These are phyloP conservation scores for Nicotiana attenuata DNA, from an alignment of 257 asterid genomes.

Conservation along the genomic window DNA sequence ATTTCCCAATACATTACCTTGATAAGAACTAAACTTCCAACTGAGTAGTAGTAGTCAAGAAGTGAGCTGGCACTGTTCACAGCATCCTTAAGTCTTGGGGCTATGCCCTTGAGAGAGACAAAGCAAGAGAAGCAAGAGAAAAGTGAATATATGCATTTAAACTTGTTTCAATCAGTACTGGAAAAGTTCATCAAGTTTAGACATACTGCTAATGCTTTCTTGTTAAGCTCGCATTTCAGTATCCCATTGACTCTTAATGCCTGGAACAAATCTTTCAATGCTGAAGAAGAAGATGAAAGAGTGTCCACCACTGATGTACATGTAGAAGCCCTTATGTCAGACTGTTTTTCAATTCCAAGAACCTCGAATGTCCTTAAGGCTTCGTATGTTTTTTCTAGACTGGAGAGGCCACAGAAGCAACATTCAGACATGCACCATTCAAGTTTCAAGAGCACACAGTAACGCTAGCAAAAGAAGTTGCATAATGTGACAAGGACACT, in stretches of 20 bases:
- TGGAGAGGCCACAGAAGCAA: constrained; percentile 21
- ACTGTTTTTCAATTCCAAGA: constrained; percentile 65
- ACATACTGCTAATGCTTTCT: constrained; percentile 50
- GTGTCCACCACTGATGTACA: constrained; percentile 57
- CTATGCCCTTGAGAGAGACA: constrained; percentile 43
- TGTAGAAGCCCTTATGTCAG: constrained; percentile 42
- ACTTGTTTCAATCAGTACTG: neutral
- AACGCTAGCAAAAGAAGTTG: neutral
- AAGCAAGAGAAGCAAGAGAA: constrained; percentile 9
- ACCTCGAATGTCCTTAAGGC: constrained; percentile 76
- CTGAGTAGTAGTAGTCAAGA: constrained; percentile 62
- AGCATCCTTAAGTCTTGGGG: constrained; percentile 54
- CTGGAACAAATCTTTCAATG: constrained; percentile 53
- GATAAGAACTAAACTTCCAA: constrained; percentile 61
- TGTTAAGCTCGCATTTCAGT: constrained; percentile 61
- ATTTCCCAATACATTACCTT: constrained; percentile 43
- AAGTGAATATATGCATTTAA: constrained; percentile 6
- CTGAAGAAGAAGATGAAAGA: constrained; percentile 50
- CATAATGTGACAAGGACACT: neutral
- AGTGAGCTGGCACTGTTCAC: constrained; percentile 53
- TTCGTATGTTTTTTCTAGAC: constrained; percentile 79
- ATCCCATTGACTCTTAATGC: constrained; percentile 67
- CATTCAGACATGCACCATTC: neutral
- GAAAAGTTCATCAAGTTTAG: constrained; percentile 11
- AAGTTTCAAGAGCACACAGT: neutral